These are phyloP conservation scores for Tuctoria greenei DNA, from an alignment of 176 grass and related monocot species.

Conservation along the genomic window DNA sequence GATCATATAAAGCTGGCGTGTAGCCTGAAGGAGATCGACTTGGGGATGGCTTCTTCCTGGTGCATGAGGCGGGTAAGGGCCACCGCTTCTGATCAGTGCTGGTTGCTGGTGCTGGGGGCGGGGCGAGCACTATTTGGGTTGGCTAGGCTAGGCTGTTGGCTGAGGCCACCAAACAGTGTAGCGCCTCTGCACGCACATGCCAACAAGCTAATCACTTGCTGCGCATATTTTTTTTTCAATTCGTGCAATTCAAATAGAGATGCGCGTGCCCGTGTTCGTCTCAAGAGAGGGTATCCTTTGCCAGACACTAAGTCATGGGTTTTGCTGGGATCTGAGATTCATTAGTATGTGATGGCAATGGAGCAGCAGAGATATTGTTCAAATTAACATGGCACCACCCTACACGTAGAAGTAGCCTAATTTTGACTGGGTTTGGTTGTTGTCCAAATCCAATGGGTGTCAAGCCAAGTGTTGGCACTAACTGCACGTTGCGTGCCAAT, in stretches of 20 bases:
- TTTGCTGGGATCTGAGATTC: neutral
- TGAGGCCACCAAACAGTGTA: constrained; percentile 15
- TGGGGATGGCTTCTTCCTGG: constrained; percentile 3
- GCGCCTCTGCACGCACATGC: neutral
- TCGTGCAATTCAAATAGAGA: neutral
- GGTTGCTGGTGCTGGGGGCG: too few relatives aligned
- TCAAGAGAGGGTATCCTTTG: neutral
- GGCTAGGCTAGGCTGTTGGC: constrained; percentile 27
- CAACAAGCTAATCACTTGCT: neutral
- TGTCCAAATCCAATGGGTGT: neutral
- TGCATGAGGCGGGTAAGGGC: too few relatives aligned
- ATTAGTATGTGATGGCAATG: neutral
- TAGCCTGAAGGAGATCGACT: neutral
- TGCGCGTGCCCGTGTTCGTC: neutral
- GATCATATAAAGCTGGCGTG: neutral
- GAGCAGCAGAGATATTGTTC: neutral
- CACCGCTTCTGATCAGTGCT: neutral
- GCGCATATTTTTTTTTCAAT: too few relatives aligned
- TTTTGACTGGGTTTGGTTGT: neutral
- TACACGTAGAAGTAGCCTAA: neutral
- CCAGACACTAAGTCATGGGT: neutral
- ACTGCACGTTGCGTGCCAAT: neutral
- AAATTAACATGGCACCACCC: constrained; percentile 11
- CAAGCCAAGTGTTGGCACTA: neutral
- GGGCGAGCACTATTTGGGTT: constrained; percentile 7